Conservation (phyloP, 2,329 filamentous ascomycete species). For the Colletotrichum sojae region DNA sequence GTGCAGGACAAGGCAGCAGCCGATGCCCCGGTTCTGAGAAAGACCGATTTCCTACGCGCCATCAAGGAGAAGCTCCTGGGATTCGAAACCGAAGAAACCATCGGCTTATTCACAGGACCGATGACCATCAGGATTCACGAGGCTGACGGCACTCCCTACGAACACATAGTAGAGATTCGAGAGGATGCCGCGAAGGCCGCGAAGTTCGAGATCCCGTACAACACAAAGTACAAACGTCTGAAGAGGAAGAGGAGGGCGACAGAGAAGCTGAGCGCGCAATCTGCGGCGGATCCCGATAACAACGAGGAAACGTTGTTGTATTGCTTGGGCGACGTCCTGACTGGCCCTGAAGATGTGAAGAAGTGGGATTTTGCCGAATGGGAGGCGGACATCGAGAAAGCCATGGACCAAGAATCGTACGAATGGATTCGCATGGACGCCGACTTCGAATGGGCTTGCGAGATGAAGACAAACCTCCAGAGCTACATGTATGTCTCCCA, state of each 20-base stretch:
- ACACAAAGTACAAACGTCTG: conserved; percentile 98
- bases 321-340: conserved; percentile 91
- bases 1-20: conserved; percentile 65
- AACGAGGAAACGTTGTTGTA: conserved; percentile 90
- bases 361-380: conserved; percentile 92
- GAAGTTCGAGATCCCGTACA: conserved; percentile 96
- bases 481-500: conserved; percentile 99
- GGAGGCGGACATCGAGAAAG: conserved; percentile 88
- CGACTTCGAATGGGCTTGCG: conserved; percentile 97
- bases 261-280: conserved; percentile 70
- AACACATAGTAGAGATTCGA: conserved; percentile 96
- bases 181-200: conserved; percentile 81
- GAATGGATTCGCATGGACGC: conserved; percentile 99
- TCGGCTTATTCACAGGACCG: conserved; percentile 90
- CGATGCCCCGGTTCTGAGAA: conserved; percentile 49
- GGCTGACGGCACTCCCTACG: conserved; percentile 97
- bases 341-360: conserved; percentile 83
- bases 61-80: conserved; percentile 83
- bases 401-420: conserved; percentile 96
- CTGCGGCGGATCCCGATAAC: conserved; percentile 64
- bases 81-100: conserved; percentile 78
- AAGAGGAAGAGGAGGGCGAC: conserved; percentile 77
- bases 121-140: conserved; percentile 99
- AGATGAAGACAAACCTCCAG: conserved; percentile 85
- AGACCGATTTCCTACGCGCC: conserved; percentile 85